phyloP scores from a whole-genome alignment of 2,329 filamentous ascomycete genomes.

The Penicillium sp. region DNA sequence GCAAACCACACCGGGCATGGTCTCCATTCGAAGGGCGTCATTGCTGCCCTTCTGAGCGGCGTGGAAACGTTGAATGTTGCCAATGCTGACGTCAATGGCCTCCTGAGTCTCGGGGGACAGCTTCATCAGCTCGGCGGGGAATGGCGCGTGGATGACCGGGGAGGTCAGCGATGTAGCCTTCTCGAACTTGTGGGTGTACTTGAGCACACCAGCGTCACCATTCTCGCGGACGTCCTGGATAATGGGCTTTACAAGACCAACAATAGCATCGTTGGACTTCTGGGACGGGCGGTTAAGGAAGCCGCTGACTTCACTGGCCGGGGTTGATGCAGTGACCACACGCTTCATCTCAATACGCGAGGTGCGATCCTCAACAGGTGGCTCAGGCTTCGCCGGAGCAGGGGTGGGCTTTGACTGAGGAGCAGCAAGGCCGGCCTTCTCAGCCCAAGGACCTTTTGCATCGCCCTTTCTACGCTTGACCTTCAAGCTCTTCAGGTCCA shows the following conservation, averaged over 20 bases:
- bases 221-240: constrained; percentile 79
- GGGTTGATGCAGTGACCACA: constrained; percentile 65
- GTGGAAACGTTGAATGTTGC: constrained; percentile 94
- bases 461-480: constrained; percentile 90
- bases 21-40: constrained; percentile 80
- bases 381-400: constrained; percentile 43
- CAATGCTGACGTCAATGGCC: constrained; percentile 90
- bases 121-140: constrained; percentile 80
- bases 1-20: constrained; percentile 95
- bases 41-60: constrained; percentile 77
- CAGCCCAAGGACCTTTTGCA: constrained; percentile 88
- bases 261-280: constrained; percentile 88
- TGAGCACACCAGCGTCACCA: constrained; percentile 83
- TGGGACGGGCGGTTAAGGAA: constrained; percentile 87
- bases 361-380: constrained; percentile 50
- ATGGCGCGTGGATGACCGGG: constrained; percentile 85
- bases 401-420: constrained; percentile 29
- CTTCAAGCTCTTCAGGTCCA: constrained; percentile 93
- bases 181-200: constrained; percentile 97
- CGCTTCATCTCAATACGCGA: constrained; percentile 78
- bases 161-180: constrained; percentile 88
- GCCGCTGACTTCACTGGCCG: constrained; percentile 64
- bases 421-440: constrained; percentile 66
- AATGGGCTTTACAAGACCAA: constrained; percentile 87
- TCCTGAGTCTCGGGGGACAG: constrained; percentile 77